Conservation (phyloP, 2,329 filamentous ascomycete genomes). For the Ophiocordyceps unilateralis region DNA sequence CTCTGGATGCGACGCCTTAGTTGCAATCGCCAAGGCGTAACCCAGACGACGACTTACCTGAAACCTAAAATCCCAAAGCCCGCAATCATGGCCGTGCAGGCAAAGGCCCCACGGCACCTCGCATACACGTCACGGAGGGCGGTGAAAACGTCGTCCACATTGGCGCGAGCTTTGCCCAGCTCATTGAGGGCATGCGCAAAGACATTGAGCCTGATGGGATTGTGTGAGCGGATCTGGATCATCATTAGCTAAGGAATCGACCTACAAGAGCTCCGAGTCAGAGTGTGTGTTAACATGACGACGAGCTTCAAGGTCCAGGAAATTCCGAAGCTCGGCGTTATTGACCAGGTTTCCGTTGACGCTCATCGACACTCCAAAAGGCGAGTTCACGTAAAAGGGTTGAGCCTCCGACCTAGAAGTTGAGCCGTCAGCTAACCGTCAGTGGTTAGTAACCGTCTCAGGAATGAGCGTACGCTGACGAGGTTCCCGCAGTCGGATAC, state of each 20-base stretch:
- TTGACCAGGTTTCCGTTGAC: slow-evolving; percentile 76
- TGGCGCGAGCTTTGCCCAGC: slow-evolving; percentile 66
- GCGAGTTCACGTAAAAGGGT: slow-evolving; percentile 75
- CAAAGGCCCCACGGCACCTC: slow-evolving; percentile 58
- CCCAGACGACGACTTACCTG: slow-evolving; percentile 18
- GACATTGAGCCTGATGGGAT: slow-evolving; percentile 46
- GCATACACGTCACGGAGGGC: slow-evolving; percentile 56
- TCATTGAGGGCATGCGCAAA: slow-evolving; percentile 71
- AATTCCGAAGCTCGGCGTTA: slow-evolving; percentile 48
- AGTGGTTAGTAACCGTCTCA: slow-evolving; percentile 2
- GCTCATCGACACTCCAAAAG: slow-evolving; percentile 50
- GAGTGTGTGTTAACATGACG: slow-evolving; percentile 83
- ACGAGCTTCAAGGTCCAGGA: slow-evolving; percentile 62
- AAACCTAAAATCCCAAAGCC: slow-evolving; percentile 69
- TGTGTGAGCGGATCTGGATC: not conserved
- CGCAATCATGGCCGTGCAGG: slow-evolving; percentile 67
- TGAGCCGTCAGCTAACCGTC: not conserved
- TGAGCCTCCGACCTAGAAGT: slow-evolving; percentile 48
- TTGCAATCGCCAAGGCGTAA: not conserved
- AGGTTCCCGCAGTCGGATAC: slow-evolving; percentile 75
- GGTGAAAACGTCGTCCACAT: slow-evolving; percentile 59
- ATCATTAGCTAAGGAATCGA: not conserved
- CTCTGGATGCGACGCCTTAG: not conserved
- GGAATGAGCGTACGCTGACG: slow-evolving; percentile 26
- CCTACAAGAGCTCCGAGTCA: slow-evolving; percentile 44